Percentiles rank a stretch among this genome's conserved stretches.
These are phyloP conservation scores for Colletotrichum plurivorum DNA, from an alignment of 2,329 filamentous ascomycete species.

Conservation along the genomic window DNA sequence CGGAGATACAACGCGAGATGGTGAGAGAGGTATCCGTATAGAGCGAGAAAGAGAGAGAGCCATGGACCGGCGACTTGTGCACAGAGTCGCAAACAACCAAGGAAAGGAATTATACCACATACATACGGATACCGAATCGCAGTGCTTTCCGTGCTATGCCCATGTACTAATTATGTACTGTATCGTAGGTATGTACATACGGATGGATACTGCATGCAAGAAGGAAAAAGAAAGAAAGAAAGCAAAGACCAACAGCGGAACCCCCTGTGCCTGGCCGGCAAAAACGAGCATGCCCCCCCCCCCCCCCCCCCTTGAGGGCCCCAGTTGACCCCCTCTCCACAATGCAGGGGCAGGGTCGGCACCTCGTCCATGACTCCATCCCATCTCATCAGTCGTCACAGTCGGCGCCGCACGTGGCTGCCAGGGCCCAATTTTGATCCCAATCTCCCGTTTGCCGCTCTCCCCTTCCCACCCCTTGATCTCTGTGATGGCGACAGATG, in stretches of 20 bases:
- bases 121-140: too few species aligned
- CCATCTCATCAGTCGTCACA: constrained; percentile 36
- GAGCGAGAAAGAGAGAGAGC: too few species aligned
- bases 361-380: constrained; percentile 33
- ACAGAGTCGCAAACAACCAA: background rate
- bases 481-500: background rate
- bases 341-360: constrained; percentile 35
- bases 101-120: too few species aligned
- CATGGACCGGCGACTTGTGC: constrained; percentile 27
- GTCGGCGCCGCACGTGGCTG: constrained; percentile 47
- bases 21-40: too few species aligned
- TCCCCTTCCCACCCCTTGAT: constrained; percentile 18
- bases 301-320: too few species aligned
- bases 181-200: too few species aligned
- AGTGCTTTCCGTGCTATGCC: too few species aligned
- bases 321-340: constrained; percentile 11
- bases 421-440: constrained; percentile 44
- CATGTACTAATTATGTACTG: too few species aligned
- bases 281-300: constrained; percentile 22
- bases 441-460: constrained; percentile 44
- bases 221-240: background rate
- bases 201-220: too few species aligned
- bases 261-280: constrained; percentile 16
- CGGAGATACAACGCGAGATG: too few species aligned
- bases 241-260: constrained; percentile 12